phyloP scores from a whole-genome alignment of 1,284 basidiomycete genomes.

The Ustilago crameri region DNA sequence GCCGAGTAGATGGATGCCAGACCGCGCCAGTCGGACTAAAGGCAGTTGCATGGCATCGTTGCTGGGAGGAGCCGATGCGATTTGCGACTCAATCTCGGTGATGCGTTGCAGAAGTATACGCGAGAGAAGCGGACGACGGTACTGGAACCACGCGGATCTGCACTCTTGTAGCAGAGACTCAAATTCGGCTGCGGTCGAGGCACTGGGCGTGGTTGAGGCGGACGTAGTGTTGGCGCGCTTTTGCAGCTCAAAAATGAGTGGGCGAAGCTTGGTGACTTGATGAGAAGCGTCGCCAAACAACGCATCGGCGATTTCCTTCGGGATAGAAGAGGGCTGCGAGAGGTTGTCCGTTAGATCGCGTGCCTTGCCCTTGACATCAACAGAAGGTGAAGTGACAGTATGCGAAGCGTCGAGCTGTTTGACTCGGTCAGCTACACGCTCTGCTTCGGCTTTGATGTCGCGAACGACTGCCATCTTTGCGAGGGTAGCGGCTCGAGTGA shows the following conservation, averaged over 20 bases:
- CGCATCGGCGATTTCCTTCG: neutral
- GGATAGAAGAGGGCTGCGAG: neutral
- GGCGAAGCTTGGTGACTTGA: slow-evolving; percentile 36
- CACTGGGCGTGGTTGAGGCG: slow-evolving; percentile 6
- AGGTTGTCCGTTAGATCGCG: slow-evolving; percentile 10
- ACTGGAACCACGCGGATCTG: slow-evolving; percentile 46
- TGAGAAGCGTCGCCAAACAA: slow-evolving; percentile 18
- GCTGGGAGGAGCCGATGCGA: neutral
- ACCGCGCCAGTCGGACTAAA: slow-evolving; percentile 8
- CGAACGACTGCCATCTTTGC: slow-evolving; percentile 50
- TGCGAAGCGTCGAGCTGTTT: slow-evolving; percentile 29
- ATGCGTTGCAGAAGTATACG: slow-evolving; percentile 32
- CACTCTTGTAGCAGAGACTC: slow-evolving; percentile 52
- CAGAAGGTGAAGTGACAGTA: neutral
- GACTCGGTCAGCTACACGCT: slow-evolving; percentile 17
- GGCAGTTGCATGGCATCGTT: slow-evolving; percentile 4
- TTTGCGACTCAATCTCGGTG: slow-evolving; percentile 29
- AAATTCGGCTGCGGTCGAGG: slow-evolving; percentile 49
- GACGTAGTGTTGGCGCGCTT: slow-evolving; percentile 18
- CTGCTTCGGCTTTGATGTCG: slow-evolving; percentile 21
- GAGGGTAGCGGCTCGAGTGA: slow-evolving; percentile 52
- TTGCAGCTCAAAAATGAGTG: slow-evolving; percentile 48
- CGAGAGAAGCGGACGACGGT: slow-evolving; percentile 36
- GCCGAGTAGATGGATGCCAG: slow-evolving; percentile 5
- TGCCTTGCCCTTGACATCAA: slow-evolving; percentile 27